Base-by-base conservation (phyloP, 352 stramenopile genomes). In the Phytophthora podocarpi region DNA sequence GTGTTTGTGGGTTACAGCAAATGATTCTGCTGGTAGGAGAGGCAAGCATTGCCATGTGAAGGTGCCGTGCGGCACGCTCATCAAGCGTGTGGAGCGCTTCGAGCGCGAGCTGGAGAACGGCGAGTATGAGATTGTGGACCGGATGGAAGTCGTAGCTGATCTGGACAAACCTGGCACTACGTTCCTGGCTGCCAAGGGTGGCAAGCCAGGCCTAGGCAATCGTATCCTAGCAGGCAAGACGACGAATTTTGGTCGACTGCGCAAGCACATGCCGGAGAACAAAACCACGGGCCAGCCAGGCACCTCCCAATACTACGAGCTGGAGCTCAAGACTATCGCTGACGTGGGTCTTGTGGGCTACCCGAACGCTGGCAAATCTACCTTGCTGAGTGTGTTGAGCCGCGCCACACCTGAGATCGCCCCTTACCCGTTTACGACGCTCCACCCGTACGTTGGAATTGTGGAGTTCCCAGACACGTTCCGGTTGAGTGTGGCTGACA, bases 321-420 rank as follows among this genome's bases (percentile, higher is more conserved):
- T 99, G n/a, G 97, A 99, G 68, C 81, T 99, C 30, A 99, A 99
- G 82, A 89, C 96, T 7, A 98, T 99, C 59, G 98, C 98, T 5
- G 97, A 99, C 72, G 85, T 99, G 34, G 98, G 97, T 15, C 84
- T 99, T 3, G 97, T 99, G 3, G 98, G 98, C 18, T 99, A 98
- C 64, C 98, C 98, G 1, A 99, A 99, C 76, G 98, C 97, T 1
- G 98, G 98, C 60, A 99, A 99, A 76, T 98, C 84, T 12, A 98
- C 88, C 28, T 72, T 99, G 35, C 78, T 99, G 9, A 94, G 90
- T 27, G 89, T 94, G 18, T 81, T 99, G 51, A 98, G 90, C 37
- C 84, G 85, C 15, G 96, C 96, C 1, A 95, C 83, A 30, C 97
- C 97, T 6, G 91, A 98, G 58, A 97, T 99, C 56, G 97, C 96